Evolutionary conservation across 768 basidiomycete genomes (phyloP).

Genomic region (Mycena maculata): DNA sequence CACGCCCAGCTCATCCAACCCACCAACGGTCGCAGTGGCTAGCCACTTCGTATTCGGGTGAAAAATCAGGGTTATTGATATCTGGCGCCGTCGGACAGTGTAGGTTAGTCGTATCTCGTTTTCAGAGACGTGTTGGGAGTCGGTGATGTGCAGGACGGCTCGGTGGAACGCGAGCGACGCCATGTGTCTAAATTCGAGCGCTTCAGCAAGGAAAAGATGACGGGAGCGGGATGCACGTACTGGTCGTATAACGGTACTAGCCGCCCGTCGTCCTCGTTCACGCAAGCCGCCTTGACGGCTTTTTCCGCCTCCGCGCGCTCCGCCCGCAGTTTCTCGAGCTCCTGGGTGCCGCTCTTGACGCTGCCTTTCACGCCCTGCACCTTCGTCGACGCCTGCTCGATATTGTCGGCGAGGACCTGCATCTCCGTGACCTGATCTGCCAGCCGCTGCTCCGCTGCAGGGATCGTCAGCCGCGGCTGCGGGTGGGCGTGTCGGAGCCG

Average conservation of each 20-base stretch:
- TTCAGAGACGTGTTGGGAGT: constrained; percentile 71
- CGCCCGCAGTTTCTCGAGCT: constrained; percentile 68
- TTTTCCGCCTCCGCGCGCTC: constrained; percentile 79
- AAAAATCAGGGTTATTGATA: constrained; percentile 73
- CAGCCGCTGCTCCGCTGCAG: constrained; percentile 78
- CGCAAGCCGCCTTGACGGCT: constrained; percentile 65
- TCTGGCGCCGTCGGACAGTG: constrained; percentile 51
- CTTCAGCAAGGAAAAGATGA: background rate
- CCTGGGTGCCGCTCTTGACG: constrained; percentile 66
- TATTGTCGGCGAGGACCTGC: constrained; percentile 77
- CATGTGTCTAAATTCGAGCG: constrained; percentile 62
- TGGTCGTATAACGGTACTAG: constrained; percentile 76
- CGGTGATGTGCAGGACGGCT: constrained; percentile 67
- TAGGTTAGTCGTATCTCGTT: constrained; percentile 85
- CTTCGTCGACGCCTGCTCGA: constrained; percentile 62
- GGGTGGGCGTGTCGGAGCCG: constrained; percentile 86
- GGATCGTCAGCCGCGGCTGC: constrained; percentile 80
- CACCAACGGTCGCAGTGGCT: constrained; percentile 67
- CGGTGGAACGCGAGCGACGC: constrained; percentile 75
- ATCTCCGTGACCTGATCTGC: constrained; percentile 83
- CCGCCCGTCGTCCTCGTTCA: constrained; percentile 73
- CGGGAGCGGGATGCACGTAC: constrained; percentile 51
- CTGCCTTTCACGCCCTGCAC: constrained; percentile 68
- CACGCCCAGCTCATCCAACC: constrained; percentile 61
- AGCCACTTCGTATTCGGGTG: constrained; percentile 75